phyloP scores from a whole-genome alignment of 177 flowering plant genomes.

The Telopea speciosissima region DNA sequence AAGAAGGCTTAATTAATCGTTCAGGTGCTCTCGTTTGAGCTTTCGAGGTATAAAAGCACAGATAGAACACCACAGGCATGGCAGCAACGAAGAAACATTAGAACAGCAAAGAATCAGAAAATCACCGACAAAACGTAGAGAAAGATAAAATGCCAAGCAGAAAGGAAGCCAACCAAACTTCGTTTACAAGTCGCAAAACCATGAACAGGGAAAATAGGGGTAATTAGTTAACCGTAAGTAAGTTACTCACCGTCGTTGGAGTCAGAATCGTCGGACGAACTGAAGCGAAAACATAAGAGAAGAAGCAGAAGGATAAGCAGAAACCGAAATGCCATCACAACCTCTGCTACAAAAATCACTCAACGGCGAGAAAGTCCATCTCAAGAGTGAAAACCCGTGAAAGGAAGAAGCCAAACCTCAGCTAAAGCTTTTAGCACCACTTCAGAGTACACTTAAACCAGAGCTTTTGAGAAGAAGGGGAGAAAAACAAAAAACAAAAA shows the following conservation, averaged over 20 bases:
- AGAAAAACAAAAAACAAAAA: not conserved
- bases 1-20: too few species aligned
- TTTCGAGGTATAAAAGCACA: too few species aligned
- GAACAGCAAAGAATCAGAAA: too few species aligned
- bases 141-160: too few species aligned
- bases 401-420: not conserved
- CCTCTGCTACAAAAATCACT: conserved; percentile 3
- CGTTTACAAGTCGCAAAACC: too few species aligned
- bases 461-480: not conserved
- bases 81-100: too few species aligned
- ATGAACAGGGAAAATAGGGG: too few species aligned
- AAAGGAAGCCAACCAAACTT: too few species aligned
- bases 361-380: conserved; percentile 1
- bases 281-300: conserved; percentile 27
- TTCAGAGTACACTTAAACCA: not conserved
- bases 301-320: conserved; percentile 22
- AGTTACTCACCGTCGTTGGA: conserved; percentile 56
- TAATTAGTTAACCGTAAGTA: too few species aligned
- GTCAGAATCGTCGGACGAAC: conserved; percentile 14
- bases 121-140: too few species aligned
- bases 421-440: not conserved
- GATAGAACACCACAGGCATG: too few species aligned
- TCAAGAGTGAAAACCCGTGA: not conserved
- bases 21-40: too few species aligned
- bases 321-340: conserved; percentile 22